Evolutionary conservation across 2,329 filamentous ascomycete genomes (phyloP), one percentile per base, ranked within the genome.

Genomic region (Beauveria bassiana): DNA sequence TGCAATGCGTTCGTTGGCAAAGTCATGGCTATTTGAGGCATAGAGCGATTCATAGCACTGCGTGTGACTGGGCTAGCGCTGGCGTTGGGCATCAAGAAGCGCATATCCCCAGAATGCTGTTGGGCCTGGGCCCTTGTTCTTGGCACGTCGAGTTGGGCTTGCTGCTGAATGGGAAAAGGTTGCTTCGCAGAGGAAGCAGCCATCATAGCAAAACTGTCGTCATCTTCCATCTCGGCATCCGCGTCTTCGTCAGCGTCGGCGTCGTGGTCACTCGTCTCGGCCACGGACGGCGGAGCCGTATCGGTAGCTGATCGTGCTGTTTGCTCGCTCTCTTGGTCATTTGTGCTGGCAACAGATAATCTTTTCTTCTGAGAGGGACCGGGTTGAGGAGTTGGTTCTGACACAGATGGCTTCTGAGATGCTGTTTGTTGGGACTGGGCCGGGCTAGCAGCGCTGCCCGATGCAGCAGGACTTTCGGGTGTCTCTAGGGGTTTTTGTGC

Each of bases 201-300:
- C 68, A 83, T 79, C 59, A 82, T 79, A 8, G 79, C 76, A 63
- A 81, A 84, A 59, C 75, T 78, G 51, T 83, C 81, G 57, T 82
- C 81, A 43, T 85, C 83, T 51, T 86, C 83, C 83, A 86, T 86
- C 61, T 81, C 79, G 9, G 75, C 56, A 38, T 59, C 56, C 14
- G 56, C 56, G 22, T 54, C 52, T 49, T 51, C 49, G n/a, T 42
- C 38, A 8, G 74, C 38, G n/a, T 61, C 58, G 16, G 42, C 50
- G 7, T 61, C 59, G 4, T 74, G 74, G 51, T 77, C 75, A 46
- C 78, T 81, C 40, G 75, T 78, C n/a, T 79, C 79, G 24, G 79
- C 78, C 12, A 77, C 71, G 6, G 73, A 78, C 10, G 72, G 72
- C 8, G 76, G 73, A 3, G 71, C 71, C 6, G 74, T 73, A 10